Evolutionary conservation across 805 yeast species (phyloP).

Genomic region (Candida jianshihensis): DNA sequence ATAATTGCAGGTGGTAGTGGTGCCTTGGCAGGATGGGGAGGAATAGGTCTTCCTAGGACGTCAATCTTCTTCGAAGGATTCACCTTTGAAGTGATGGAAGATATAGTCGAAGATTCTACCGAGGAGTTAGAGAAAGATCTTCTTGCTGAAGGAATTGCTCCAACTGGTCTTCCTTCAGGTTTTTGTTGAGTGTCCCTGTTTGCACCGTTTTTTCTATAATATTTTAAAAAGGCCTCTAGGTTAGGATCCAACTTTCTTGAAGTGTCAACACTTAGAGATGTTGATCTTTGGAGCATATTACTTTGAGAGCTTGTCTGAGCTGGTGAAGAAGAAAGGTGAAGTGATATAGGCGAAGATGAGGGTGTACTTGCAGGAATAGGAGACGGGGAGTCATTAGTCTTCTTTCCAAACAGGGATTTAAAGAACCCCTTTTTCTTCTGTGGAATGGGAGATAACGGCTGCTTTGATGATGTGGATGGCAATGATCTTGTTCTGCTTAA

Average conservation of each 20-base stretch:
- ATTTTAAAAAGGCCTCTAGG: constrained; percentile 38
- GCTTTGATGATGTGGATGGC: constrained; percentile 17
- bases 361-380: not conserved
- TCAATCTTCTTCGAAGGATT: constrained; percentile 26
- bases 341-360: too few species aligned
- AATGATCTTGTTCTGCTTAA: constrained; percentile 25
- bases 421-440: constrained; percentile 30
- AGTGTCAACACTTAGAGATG: constrained; percentile 7
- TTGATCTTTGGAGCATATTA: constrained; percentile 8
- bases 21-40: constrained; percentile 42
- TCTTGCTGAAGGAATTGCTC: not conserved
- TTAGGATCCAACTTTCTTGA: constrained; percentile 34
- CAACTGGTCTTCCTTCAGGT: too few species aligned
- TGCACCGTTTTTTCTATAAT: constrained; percentile 28
- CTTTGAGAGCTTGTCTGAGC: constrained; percentile 4
- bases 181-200: too few species aligned
- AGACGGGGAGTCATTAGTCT: constrained; percentile 6
- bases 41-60: constrained; percentile 39
- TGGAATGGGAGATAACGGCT: not conserved
- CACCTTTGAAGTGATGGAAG: constrained; percentile 4
- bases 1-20: constrained; percentile 43
- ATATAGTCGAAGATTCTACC: constrained; percentile 4
- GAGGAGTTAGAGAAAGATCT: constrained; percentile 2
- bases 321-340: constrained; percentile 12
- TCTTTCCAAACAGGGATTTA: constrained; percentile 26